Base-by-base conservation (phyloP, 192 early-diverging fungal genomes). In the Coemansia sp. region DNA sequence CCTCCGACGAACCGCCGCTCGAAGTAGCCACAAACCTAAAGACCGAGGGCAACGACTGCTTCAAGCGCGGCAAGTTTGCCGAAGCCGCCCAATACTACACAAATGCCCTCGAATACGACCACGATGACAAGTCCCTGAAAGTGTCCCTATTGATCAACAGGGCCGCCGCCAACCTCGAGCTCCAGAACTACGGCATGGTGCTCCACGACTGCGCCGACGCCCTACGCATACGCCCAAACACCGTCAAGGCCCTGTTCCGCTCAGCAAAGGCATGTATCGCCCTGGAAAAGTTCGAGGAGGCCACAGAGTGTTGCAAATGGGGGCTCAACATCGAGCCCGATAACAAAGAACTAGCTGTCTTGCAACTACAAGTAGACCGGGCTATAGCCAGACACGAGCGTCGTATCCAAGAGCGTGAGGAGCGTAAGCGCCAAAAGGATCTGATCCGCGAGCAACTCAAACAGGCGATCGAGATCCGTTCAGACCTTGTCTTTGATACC, bases 11-110 rank as follows among this genome's bases (percentile, higher is more conserved):
- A 38, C 91, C 94, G 32, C 95, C 96, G 3, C 94, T 96, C 77
- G 89, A 92, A 69, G 87, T 94, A 64, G 96, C 98, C 7, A 82
- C 84, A 31, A 98, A 96, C 84, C 94, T 96, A 67, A 98, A 97
- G 81, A 89, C 91, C 55, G 94, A 98, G 82, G 98, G 98, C 72
- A 99, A 99, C 82, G 93, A 94, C 15, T 84, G 87, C 58, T 98
- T 95, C 84, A 86, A 91, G 68, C 85, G 74, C 32, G 90, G 91
- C 12, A 87, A 87, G 37, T 98, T 88, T 82, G 72, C 85, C 41
- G 88, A 95, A 59, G 98, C 96, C 4, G 85, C 93, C 23, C 67
- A 83, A 31, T 95, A 80, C 78, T 99, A 99, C 84, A 93, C 94
- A 29, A 89, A 95, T 51, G 98, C 89, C 1, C 74, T 99, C 23